Evolutionary conservation across 768 basidiomycete genomes (phyloP).

Genomic region (Kwoniella europaea): DNA sequence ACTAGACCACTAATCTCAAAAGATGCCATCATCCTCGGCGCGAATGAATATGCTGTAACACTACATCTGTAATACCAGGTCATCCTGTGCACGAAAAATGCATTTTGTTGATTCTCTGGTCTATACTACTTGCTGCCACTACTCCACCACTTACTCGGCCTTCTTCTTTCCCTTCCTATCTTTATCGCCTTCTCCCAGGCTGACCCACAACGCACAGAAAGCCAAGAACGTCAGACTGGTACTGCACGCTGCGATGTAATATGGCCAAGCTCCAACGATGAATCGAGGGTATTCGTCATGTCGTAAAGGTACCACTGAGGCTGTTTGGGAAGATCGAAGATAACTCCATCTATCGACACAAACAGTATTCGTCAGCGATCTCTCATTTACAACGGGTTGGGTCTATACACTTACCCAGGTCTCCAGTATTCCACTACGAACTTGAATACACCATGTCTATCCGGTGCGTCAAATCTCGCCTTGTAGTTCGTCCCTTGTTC

Average conservation of each 20-base stretch:
- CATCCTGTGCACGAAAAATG: background rate
- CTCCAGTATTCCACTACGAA: constrained; percentile 90
- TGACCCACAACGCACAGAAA: constrained; percentile 83
- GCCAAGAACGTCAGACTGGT: constrained; percentile 82
- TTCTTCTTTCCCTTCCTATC: constrained; percentile 61
- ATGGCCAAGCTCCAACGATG: constrained; percentile 94
- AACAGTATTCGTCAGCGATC: background rate
- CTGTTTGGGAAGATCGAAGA: constrained; percentile 73
- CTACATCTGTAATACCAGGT: too few species aligned
- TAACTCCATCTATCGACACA: constrained; percentile 67
- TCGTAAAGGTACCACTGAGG: constrained; percentile 86
- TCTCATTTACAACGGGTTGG: too few species aligned
- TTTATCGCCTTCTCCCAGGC: constrained; percentile 69
- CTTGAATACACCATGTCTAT: constrained; percentile 98
- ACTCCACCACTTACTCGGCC: constrained; percentile 59
- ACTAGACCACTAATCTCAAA: too few species aligned
- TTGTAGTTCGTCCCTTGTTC: constrained; percentile 63
- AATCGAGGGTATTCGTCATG: constrained; percentile 97
- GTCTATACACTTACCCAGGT: constrained; percentile 68
- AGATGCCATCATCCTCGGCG: too few species aligned
- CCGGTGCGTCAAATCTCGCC: constrained; percentile 85
- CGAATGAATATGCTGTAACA: too few species aligned
- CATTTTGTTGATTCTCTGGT: constrained; percentile 48
- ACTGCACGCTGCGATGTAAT: constrained; percentile 88
- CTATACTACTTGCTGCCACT: constrained; percentile 49